Percentiles rank a stretch among this genome's conserved stretches.
These are phyloP conservation scores for Wickerhamomyces bovis DNA, from an alignment of 805 yeast genomes.

Conservation along the genomic window DNA sequence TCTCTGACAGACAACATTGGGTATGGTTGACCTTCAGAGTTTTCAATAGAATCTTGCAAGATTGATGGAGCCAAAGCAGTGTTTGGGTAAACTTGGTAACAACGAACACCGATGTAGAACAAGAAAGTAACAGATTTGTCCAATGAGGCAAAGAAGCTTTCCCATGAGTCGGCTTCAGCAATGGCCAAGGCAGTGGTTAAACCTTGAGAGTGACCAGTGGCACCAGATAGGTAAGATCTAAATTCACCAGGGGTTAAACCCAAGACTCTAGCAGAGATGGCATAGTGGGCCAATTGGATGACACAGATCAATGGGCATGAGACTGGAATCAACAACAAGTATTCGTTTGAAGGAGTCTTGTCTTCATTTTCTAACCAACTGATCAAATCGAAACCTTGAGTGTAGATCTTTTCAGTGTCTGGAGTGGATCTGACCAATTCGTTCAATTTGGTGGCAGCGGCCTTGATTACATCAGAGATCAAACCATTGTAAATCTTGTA, in stretches of 20 bases:
- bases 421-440: constrained; percentile 62
- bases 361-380: constrained; percentile 84
- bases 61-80: constrained; percentile 92
- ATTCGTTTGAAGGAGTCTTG: constrained; percentile 83
- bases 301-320: constrained; percentile 97
- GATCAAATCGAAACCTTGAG: constrained; percentile 87
- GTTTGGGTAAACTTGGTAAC: constrained; percentile 84
- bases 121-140: constrained; percentile 76
- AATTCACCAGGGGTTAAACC: constrained; percentile 90
- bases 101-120: constrained; percentile 91
- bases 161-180: constrained; percentile 81
- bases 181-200: constrained; percentile 89
- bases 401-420: constrained; percentile 79
- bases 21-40: constrained; percentile 94
- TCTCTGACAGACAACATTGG: constrained; percentile 97
- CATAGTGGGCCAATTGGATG: constrained; percentile 90
- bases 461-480: constrained; percentile 61
- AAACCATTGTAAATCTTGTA: constrained; percentile 73
- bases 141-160: constrained; percentile 63
- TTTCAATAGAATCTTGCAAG: constrained; percentile 84
- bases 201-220: constrained; percentile 90
- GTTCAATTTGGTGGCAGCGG: constrained; percentile 64
- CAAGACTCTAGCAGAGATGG: constrained; percentile 76
- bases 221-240: constrained; percentile 59
- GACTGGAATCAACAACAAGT: constrained; percentile 84